A percentile compares a stretch with the other conserved stretches of the same genome.
phyloP scores from a whole-genome alignment of 805 yeast species.

The Sugiyamaella boreocaroliniensis region DNA sequence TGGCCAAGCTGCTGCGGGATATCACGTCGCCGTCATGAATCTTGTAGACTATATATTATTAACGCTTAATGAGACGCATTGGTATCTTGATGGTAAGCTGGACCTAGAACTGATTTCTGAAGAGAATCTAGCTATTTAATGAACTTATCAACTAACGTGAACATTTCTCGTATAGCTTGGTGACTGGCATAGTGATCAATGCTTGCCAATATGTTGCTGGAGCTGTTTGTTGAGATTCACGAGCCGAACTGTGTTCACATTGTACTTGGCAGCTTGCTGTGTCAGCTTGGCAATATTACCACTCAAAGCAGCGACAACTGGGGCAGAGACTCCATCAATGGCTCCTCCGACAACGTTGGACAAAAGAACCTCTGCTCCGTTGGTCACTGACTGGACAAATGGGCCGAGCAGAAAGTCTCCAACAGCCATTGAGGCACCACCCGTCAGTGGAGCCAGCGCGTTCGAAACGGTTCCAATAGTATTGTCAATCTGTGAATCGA shows the following conservation, averaged over 20 bases:
- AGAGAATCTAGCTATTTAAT: too few relatives aligned
- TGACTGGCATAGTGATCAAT: not conserved
- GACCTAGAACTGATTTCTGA: too few relatives aligned
- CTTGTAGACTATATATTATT: not conserved
- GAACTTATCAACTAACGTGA: too few relatives aligned
- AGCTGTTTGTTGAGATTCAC: not conserved
- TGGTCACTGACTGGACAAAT: conserved; percentile 10
- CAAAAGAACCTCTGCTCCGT: conserved; percentile 21
- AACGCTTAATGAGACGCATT: not conserved
- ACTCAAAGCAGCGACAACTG: conserved; percentile 1
- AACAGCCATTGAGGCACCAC: conserved; percentile 5
- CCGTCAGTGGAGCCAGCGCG: conserved; percentile 16
- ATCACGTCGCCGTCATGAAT: conserved; percentile 2
- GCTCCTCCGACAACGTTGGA: conserved; percentile 19
- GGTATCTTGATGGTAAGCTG: too few relatives aligned
- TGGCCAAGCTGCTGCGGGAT: conserved; percentile 3
- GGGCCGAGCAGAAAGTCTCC: conserved; percentile 10
- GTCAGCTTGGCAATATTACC: conserved; percentile 3
- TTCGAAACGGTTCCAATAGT: conserved; percentile 16
- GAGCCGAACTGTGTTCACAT: conserved; percentile 10
- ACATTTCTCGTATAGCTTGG: too few relatives aligned
- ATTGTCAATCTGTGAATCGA: conserved; percentile 25
- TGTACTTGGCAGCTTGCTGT: conserved; percentile 6
- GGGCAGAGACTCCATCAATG: conserved; percentile 12
- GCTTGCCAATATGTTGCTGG: not conserved